A percentile compares a stretch with the other conserved stretches of the same genome.
These are phyloP conservation scores for Colletotrichum incanum DNA, from an alignment of 2,329 filamentous ascomycete genomes.

Conservation along the genomic window DNA sequence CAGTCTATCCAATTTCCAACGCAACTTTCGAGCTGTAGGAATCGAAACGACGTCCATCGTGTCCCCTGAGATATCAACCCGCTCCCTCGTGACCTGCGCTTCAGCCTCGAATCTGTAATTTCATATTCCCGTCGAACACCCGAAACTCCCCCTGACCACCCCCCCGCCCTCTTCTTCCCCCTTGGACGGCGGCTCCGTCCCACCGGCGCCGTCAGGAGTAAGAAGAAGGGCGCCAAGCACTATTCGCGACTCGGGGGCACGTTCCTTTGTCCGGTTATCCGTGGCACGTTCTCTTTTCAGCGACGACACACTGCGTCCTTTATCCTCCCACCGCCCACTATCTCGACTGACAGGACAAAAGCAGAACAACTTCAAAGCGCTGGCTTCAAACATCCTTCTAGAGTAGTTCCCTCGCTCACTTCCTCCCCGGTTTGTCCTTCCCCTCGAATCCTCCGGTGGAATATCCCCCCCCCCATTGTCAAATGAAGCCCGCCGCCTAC, in stretches of 20 bases:
- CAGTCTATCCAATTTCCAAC: neutral
- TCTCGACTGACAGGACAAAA: neutral
- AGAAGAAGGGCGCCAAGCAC: slow-evolving; percentile 8
- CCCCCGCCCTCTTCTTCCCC: no score
- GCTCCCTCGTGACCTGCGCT: neutral
- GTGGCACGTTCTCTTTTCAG: neutral
- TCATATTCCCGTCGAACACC: neutral
- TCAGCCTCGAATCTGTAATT: neutral
- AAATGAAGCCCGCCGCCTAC: slow-evolving; percentile 13
- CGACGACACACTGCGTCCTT: neutral
- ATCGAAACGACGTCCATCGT: neutral
- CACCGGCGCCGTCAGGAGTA: slow-evolving; percentile 24
- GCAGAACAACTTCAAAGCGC: neutral
- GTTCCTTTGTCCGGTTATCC: neutral
- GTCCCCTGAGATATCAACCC: neutral
- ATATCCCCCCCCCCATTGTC: slow-evolving; percentile 8
- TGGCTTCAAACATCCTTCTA: slow-evolving; percentile 2
- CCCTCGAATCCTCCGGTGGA: neutral
- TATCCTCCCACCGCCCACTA: neutral
- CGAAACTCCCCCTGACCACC: slow-evolving; percentile 11
- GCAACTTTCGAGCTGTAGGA: neutral
- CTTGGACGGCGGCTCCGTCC: slow-evolving; percentile 29
- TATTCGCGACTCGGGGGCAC: neutral
- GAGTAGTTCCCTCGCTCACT: neutral
- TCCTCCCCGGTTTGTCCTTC: slow-evolving; percentile 25